phyloP scores from a whole-genome alignment of 352 stramenopile species.

The Pythium oligandrum region DNA sequence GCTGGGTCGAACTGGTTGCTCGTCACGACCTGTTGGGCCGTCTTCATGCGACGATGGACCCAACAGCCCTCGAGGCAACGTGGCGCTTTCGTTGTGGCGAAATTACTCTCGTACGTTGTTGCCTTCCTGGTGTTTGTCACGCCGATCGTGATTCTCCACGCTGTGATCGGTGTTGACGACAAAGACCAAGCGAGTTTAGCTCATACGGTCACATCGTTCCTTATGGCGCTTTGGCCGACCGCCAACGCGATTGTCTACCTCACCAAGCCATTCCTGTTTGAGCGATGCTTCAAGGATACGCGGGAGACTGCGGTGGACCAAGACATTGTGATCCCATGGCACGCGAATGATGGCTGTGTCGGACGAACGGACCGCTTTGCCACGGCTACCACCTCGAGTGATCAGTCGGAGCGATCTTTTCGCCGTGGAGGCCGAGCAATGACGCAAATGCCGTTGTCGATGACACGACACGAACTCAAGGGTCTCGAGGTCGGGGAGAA shows the following conservation, averaged over 20 bases:
- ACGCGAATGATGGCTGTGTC: no score
- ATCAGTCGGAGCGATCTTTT: no score
- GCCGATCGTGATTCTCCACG: constrained; percentile 56
- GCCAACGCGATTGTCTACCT: constrained; percentile 76
- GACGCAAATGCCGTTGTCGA: constrained; percentile 14
- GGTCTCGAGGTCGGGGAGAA: constrained; percentile 79
- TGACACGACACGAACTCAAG: constrained; percentile 65
- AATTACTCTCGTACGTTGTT: constrained; percentile 74
- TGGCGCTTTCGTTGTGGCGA: constrained; percentile 67
- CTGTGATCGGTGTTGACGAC: constrained; percentile 41
- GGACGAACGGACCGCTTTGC: no score
- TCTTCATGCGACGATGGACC: constrained; percentile 52
- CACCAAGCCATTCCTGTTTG: constrained; percentile 54
- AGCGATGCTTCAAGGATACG: constrained; percentile 34
- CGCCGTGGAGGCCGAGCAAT: no score
- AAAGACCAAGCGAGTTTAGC: constrained; percentile 1
- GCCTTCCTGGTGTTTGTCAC: constrained; percentile 72
- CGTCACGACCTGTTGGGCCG: constrained; percentile 50
- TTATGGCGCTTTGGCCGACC: constrained; percentile 75
- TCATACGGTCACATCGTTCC: constrained; percentile 25
- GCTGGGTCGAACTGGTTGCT: constrained; percentile 50
- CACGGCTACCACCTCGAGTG: no score
- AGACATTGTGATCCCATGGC: not conserved
- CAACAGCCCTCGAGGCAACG: constrained; percentile 24
- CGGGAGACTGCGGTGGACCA: constrained; percentile 11